Evolutionary conservation across 768 basidiomycete species (phyloP).

Genomic region (Phaeotremella skinneri): DNA sequence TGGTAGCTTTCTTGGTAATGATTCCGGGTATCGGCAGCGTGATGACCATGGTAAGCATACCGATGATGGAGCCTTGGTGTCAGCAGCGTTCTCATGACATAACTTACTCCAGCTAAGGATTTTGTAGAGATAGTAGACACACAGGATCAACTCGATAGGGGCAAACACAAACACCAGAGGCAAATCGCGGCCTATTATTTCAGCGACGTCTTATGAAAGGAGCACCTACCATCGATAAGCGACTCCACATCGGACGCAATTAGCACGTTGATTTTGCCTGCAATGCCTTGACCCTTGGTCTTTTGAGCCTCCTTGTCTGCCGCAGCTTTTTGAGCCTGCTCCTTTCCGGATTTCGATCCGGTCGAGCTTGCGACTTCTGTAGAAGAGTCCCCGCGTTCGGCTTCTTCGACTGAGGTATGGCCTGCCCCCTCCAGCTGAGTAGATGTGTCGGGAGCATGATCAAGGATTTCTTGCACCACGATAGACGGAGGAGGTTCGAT

Average conservation of each 20-base stretch:
- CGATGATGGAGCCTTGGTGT: constrained; percentile 59
- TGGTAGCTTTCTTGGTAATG: constrained; percentile 57
- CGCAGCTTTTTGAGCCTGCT: constrained; percentile 46
- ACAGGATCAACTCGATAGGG: constrained; percentile 55
- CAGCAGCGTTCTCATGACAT: background rate
- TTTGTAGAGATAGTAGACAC: constrained; percentile 54
- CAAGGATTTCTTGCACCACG: constrained; percentile 30
- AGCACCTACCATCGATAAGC: constrained; percentile 48
- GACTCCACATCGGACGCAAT: constrained; percentile 64
- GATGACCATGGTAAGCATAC: constrained; percentile 59
- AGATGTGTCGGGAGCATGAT: constrained; percentile 18
- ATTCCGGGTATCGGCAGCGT: constrained; percentile 62
- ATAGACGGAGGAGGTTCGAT: constrained; percentile 16
- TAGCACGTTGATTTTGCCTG: constrained; percentile 74
- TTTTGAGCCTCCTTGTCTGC: constrained; percentile 22
- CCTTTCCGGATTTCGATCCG: constrained; percentile 21
- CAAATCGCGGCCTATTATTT: constrained; percentile 48
- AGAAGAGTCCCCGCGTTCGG: background rate
- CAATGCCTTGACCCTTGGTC: constrained; percentile 52
- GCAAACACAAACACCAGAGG: constrained; percentile 51
- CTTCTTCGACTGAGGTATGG: constrained; percentile 4
- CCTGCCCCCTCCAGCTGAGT: constrained; percentile 3
- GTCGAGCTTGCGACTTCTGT: constrained; percentile 27
- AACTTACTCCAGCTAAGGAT: constrained; percentile 60
- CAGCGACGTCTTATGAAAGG: background rate